A percentile compares a stretch with the other conserved stretches of the same genome.
Conservation (phyloP, 2,329 filamentous ascomycete genomes). For the Colletotrichum brevisporum region DNA sequence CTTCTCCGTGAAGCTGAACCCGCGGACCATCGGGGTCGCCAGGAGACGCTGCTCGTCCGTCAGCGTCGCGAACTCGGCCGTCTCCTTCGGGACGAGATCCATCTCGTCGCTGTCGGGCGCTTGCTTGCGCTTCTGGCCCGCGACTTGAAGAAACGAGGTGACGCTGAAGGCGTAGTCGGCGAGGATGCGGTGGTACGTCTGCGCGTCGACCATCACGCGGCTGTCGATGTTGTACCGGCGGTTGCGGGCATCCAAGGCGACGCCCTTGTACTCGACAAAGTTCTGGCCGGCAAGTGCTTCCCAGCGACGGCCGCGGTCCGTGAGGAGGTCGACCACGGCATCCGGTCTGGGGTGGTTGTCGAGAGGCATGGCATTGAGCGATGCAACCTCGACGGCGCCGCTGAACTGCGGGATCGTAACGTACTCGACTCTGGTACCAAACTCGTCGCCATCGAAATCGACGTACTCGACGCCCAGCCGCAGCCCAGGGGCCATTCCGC, state of each 20-base stretch:
- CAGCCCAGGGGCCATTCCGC: slow-evolving; percentile 50
- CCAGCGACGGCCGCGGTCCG: slow-evolving; percentile 59
- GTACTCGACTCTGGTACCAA: slow-evolving; percentile 55
- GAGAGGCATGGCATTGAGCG: slow-evolving; percentile 60
- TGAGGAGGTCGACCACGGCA: slow-evolving; percentile 50
- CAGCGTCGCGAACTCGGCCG: slow-evolving; percentile 43
- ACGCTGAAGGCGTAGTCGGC: slow-evolving; percentile 81
- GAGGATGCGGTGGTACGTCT: slow-evolving; percentile 85
- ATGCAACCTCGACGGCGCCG: slow-evolving; percentile 59
- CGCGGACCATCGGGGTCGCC: slow-evolving; percentile 62
- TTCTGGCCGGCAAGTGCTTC: slow-evolving; percentile 61
- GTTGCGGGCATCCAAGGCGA: slow-evolving; percentile 46
- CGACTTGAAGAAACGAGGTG: slow-evolving; percentile 38
- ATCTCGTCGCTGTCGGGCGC: slow-evolving; percentile 40
- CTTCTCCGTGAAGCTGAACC: slow-evolving; percentile 64
- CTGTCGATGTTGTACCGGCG: slow-evolving; percentile 81
- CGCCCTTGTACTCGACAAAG: slow-evolving; percentile 61
- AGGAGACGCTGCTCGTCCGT: slow-evolving; percentile 58
- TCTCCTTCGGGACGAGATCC: slow-evolving; percentile 44
- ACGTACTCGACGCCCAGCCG: slow-evolving; percentile 50
- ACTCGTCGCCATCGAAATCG: slow-evolving; percentile 63
- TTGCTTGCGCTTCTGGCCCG: slow-evolving; percentile 40
- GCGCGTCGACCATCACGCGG: slow-evolving; percentile 89
- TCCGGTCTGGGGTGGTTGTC: slow-evolving; percentile 57
- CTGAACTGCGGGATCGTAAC: slow-evolving; percentile 57